These are phyloP conservation scores for Penstemon newberryi DNA, from an alignment of 257 asterid genomes.

Conservation along the genomic window DNA sequence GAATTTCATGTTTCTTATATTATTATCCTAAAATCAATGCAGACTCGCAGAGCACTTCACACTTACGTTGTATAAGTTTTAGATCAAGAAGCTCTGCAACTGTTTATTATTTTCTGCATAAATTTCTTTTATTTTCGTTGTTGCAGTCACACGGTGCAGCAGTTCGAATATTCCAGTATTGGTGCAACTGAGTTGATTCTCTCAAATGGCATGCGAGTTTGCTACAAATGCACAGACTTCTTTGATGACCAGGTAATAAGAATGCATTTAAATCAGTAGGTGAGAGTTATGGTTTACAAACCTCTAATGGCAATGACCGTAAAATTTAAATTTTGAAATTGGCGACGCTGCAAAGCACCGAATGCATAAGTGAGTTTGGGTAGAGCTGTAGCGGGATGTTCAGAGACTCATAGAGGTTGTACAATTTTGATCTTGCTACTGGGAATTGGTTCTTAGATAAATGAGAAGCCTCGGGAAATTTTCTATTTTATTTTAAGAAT, in stretches of 20 bases:
- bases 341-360: background rate
- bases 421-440: slow-evolving; percentile 6
- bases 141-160: slow-evolving; percentile 66
- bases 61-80: slow-evolving; percentile 9
- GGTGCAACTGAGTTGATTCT: slow-evolving; percentile 78
- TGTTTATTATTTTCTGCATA: slow-evolving; percentile 7
- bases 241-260: slow-evolving; percentile 83
- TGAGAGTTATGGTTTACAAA: slow-evolving; percentile 19
- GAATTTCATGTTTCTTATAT: slow-evolving; percentile 20
- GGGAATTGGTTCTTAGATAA: background rate
- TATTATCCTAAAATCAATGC: background rate
- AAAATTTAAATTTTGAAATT: background rate
- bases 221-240: slow-evolving; percentile 91
- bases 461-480: background rate
- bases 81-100: slow-evolving; percentile 16
- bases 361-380: background rate
- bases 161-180: slow-evolving; percentile 60
- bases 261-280: slow-evolving; percentile 7
- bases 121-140: slow-evolving; percentile 22
- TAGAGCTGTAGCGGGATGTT: too few species aligned
- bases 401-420: background rate
- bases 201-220: slow-evolving; percentile 92
- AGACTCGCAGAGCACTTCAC: background rate
- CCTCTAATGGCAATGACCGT: slow-evolving; percentile 11
- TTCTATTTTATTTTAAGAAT: background rate